Base-by-base conservation (phyloP, 148 eudicot genomes). In the Camellia japonica region DNA sequence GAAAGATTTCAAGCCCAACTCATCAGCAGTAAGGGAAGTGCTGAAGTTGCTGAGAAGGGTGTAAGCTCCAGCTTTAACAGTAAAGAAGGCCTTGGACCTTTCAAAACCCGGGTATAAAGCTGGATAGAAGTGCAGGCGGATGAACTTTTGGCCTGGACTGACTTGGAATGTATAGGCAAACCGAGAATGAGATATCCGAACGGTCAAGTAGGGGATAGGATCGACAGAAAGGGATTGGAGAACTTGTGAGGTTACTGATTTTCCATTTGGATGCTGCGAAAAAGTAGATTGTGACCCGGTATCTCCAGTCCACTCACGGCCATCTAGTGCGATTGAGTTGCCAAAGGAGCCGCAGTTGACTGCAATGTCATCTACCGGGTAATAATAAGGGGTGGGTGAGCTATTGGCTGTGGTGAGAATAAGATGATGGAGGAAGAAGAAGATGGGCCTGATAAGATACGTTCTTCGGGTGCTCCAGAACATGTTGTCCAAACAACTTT, bases 31-130 rank as follows among this genome's bases (percentile, higher is more conserved):
- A 5, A 46, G 80, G 19, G 59, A 49, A 41, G 80, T 77, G 55
- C 83, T 76, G 76, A 84, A 84, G 78, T 84, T 80, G 42, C 69
- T 69, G 38, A 87, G 80, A 23, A 87, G 87, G 12, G 80, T 82
- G 46, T 81, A 55, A 41, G 62, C 65, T 18, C 83, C 84, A n/a
- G 85, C 83, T 74, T 78, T 41, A 4, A 87, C 76, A n/a, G 82
- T 81, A 11, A 85, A 65, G 5, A 71, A 65, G 30, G 80, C 77
- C 55, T 46, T 73, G 1, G 82, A 80, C 7, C 43, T 80, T 61
- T 73, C 41, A 59, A 80, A 80, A 20, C 82, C 78, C 5, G 55
- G 67, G 71, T 80, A 80, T 16, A 51, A 80, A 61, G 66, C 78
- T 72, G 76, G 82, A 7, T 80, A 16, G 71, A 41, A 38, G 63